phyloP scores from a whole-genome alignment of 2,329 filamentous ascomycete species.

The Fusarium nygamai region DNA sequence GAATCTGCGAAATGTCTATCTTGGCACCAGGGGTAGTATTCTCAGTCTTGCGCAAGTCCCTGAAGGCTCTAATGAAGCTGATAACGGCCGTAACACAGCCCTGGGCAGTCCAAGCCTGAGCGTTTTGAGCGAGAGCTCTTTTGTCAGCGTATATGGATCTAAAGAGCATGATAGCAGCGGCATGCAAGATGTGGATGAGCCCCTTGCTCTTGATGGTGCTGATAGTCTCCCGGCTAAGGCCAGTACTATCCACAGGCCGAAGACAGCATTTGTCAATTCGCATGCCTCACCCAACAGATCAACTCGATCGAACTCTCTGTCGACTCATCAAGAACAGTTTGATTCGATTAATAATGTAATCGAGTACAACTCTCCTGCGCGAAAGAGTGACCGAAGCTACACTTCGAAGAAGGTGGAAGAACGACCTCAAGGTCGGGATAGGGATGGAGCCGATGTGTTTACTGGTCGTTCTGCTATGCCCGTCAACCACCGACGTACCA shows the following conservation, averaged over 20 bases:
- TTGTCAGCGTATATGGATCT: conserved; percentile 70
- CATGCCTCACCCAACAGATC: conserved; percentile 16
- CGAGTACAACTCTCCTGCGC: conserved; percentile 59
- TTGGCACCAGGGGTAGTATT: conserved; percentile 60
- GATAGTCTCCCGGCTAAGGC: conserved; percentile 28
- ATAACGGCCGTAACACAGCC: conserved; percentile 44
- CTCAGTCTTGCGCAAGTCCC: conserved; percentile 60
- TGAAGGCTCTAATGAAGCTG: conserved; percentile 48
- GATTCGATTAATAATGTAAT: conserved; percentile 59
- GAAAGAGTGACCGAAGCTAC: conserved; percentile 56
- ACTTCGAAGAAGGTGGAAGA: conserved; percentile 44
- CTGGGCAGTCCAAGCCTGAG: conserved; percentile 70
- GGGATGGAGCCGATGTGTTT: conserved; percentile 28
- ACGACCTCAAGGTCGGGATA: conserved; percentile 45
- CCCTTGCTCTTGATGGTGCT: conserved; percentile 44
- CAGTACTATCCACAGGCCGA: conserved; percentile 31
- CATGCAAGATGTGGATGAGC: conserved; percentile 44
- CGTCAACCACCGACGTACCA: conserved; percentile 44
- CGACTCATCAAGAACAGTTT: conserved; percentile 49
- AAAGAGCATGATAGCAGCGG: conserved; percentile 46
- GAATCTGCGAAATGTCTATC: conserved; percentile 69
- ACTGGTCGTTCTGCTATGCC: conserved; percentile 22
- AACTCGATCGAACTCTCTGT: conserved; percentile 46
- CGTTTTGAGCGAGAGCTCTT: conserved; percentile 74
- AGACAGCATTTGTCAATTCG: conserved; percentile 33